These are phyloP conservation scores for Lipomyces kockii DNA, from an alignment of 805 yeast genomes.

Conservation along the genomic window DNA sequence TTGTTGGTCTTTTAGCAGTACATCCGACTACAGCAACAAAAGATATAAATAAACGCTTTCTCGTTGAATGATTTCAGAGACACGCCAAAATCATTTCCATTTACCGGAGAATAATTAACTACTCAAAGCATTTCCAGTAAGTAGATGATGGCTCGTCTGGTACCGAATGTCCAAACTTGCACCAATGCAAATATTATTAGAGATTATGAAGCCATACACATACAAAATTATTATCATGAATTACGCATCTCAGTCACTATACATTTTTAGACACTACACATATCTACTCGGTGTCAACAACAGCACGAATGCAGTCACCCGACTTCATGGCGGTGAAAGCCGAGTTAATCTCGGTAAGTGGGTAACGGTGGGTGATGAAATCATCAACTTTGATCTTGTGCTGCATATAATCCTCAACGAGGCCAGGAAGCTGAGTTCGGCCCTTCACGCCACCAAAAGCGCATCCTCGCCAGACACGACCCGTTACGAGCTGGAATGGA, in stretches of 20 bases:
- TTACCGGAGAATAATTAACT: too few relatives aligned
- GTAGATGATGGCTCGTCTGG: too few relatives aligned
- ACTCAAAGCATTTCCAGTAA: too few relatives aligned
- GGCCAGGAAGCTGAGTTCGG: conserved; percentile 88
- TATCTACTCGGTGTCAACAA: conserved; percentile 51
- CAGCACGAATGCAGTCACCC: conserved; percentile 95
- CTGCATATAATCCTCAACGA: conserved; percentile 80
- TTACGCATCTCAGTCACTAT: not conserved
- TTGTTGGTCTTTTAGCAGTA: too few relatives aligned
- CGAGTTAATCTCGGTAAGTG: conserved; percentile 74
- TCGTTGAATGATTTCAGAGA: too few relatives aligned
- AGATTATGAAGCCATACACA: not conserved
- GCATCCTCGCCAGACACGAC: conserved; percentile 98
- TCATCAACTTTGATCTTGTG: conserved; percentile 90
- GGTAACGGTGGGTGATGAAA: conserved; percentile 88
- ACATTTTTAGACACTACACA: conserved; percentile 1
- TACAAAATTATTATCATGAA: not conserved
- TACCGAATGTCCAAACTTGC: not conserved
- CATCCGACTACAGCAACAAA: too few relatives aligned
- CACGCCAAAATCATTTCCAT: too few relatives aligned
- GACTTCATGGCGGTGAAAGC: conserved; percentile 95
- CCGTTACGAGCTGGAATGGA: conserved; percentile 98
- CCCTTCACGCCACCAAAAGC: conserved; percentile 99
- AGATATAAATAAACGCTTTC: too few relatives aligned
- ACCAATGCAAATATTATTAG: not conserved